Base-by-base conservation (phyloP, 805 yeast species). In the Groenewaldozyma salmanticensis region DNA sequence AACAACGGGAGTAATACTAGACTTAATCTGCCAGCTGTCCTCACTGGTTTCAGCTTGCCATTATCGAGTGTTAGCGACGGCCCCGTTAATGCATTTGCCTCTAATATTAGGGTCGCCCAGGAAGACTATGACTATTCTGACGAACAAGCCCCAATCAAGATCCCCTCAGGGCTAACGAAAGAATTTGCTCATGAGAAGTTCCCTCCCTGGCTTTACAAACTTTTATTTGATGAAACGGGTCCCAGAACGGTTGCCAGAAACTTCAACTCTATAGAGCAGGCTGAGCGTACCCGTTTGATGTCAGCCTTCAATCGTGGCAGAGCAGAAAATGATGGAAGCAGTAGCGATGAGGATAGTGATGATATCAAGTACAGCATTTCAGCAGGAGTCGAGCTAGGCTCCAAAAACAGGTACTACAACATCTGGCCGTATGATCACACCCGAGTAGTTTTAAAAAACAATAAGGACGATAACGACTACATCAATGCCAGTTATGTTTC, bases 381-480 rank as follows among this genome's bases (percentile, higher is more conserved):
- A 27, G 75, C 81, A 4, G 96, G 95, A 4, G 77, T 87, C 33
- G 95, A 86, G 59, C 68, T 77, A 33, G 90, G 94, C 20, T 60
- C 71, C 40, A 87, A 87, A 54, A 86, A 88, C 59, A 64, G 97
- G 45, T 88, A 88, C 65, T 81, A 83, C 52, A 94, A 88, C 58
- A 83, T 88, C 33, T 80, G 82, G 53, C 87, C 95, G 3, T 88
- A 75, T 60, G 94, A 84, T 55, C 90, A 83, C 53, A 74, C 94
- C 3, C 67, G 96, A 43, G 96, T 90, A 9, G 74, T 73, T 44
- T 63, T 84, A 36, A 40, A 4, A 18, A 37, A 40, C 7, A 22
- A 20, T 13, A 16, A 13, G 18, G 42, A 32, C 16, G 37, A 17
- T 15, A 37, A 39, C 31, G 86, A 79, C 55, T 88, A 90, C 58